A percentile compares a stretch with the other conserved stretches of the same genome.
Conservation (phyloP, 257 asterid genomes). For the Solanum clarkiae region DNA sequence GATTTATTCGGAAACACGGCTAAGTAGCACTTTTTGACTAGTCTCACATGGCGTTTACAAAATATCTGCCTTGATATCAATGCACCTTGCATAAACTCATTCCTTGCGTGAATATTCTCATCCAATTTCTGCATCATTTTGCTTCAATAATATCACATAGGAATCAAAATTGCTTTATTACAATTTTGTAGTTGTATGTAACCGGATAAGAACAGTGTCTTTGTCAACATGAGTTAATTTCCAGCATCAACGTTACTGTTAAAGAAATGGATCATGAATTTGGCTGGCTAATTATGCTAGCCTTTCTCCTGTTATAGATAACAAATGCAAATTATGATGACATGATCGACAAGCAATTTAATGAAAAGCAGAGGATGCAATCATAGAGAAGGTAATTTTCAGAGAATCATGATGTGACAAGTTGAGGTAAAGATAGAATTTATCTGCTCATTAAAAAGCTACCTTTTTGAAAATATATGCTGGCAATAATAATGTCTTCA, state of each 20-base stretch:
- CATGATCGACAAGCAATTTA: not conserved
- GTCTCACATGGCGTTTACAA: not conserved
- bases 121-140: not conserved
- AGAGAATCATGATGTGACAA: not conserved
- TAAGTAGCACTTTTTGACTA: not conserved
- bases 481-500: too few relatives aligned
- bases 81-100: not conserved
- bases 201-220: not conserved
- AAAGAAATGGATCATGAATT: not conserved
- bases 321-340: not conserved
- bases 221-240: not conserved
- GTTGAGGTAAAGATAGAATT: not conserved
- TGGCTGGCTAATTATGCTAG: not conserved
- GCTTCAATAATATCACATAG: not conserved
- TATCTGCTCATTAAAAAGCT: too few relatives aligned
- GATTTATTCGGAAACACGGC: too few relatives aligned
- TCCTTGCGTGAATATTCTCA: not conserved
- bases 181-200: not conserved
- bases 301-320: not conserved
- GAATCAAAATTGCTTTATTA: not conserved
- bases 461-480: too few relatives aligned
- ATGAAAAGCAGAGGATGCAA: not conserved
- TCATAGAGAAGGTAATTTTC: not conserved
- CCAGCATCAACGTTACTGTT: not conserved
- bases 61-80: not conserved